These are phyloP conservation scores for Calycina marina DNA, from an alignment of 2,329 filamentous ascomycete genomes.

Conservation along the genomic window DNA sequence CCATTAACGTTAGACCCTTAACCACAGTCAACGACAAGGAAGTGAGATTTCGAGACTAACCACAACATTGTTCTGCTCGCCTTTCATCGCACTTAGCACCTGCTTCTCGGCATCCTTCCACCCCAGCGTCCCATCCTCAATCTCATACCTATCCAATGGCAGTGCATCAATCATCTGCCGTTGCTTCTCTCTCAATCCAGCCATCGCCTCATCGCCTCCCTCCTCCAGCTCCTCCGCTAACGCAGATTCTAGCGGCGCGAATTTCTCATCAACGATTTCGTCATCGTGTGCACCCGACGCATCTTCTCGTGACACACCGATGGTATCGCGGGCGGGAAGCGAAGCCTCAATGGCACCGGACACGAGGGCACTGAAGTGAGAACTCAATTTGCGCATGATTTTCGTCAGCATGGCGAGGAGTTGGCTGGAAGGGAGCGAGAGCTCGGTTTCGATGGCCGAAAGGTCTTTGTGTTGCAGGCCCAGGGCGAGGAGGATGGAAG, in stretches of 20 bases:
- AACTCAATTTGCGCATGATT: slow-evolving; percentile 74
- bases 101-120: slow-evolving; percentile 66
- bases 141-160: slow-evolving; percentile 69
- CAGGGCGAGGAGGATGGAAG: slow-evolving; percentile 75
- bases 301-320: slow-evolving; percentile 43
- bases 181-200: slow-evolving; percentile 62
- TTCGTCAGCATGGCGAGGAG: slow-evolving; percentile 96
- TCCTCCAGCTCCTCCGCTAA: slow-evolving; percentile 76
- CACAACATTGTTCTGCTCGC: slow-evolving; percentile 41
- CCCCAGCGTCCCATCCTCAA: slow-evolving; percentile 43
- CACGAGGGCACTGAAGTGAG: slow-evolving; percentile 61
- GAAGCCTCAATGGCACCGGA: slow-evolving; percentile 57
- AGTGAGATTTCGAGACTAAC: no score
- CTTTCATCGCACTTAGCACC: slow-evolving; percentile 42
- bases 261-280: slow-evolving; percentile 49
- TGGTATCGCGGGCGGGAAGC: slow-evolving; percentile 41
- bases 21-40: no score
- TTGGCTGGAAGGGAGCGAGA: slow-evolving; percentile 60
- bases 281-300: slow-evolving; percentile 54
- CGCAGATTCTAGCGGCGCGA: slow-evolving; percentile 53
- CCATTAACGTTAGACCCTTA: no score
- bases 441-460: slow-evolving; percentile 64
- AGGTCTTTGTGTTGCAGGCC: slow-evolving; percentile 85
- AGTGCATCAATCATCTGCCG: slow-evolving; percentile 80
- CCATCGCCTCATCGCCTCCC: slow-evolving; percentile 62